Base-by-base conservation (phyloP, 2,329 filamentous ascomycete species). In the Fusarium anguioides region DNA sequence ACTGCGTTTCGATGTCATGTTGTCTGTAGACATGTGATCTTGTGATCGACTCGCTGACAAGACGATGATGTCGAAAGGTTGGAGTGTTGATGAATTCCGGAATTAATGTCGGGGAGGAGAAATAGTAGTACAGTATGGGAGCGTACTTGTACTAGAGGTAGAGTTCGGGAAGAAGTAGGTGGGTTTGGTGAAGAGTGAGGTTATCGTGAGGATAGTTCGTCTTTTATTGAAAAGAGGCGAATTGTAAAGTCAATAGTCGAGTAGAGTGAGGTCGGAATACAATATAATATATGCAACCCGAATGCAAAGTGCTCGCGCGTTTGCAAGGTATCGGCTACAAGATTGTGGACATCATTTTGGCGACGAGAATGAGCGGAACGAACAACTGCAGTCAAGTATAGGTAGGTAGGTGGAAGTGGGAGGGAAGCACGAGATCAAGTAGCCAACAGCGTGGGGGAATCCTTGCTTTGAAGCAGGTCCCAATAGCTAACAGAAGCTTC, bases 331-430 rank as follows among this genome's bases (percentile, higher is more conserved):
- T 47, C 45, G 68, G 63, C 62, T 72, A 73, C 57, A 71, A 66
- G 33, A 58, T 61, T 45, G 55, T 64, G 51, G 57, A 60, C 61
- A 63, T 71, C 71, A 73, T 73, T 55, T 71, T 73, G 71, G 52
- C 65, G 71, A 64, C 47, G n/a, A n/a, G n/a, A 57, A 44, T 47
- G 47, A 65, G 57, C 49, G 71, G 68, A 70, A 61, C 60, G 49
- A 63, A 48, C 61, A 72, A 73, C 69, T 68, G 69, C 66, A 71
- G 65, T 60, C 60, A 41, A 59, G 54, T 46, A 51, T 35, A 17
- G 35, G n/a, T 37, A 24, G 23, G 24, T n/a, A n/a, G 37, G 14
- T n/a, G 26, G 36, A 47, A 48, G 52, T 24, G 40, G 54, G 57
- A 62, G 69, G 54, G 57, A 62, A 68, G 61, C 64, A 70, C 52